Percentiles rank a stretch among this genome's conserved stretches.
Conservation (phyloP, 176 grass and related monocot species). For the Chrysopogon serrulatus region DNA sequence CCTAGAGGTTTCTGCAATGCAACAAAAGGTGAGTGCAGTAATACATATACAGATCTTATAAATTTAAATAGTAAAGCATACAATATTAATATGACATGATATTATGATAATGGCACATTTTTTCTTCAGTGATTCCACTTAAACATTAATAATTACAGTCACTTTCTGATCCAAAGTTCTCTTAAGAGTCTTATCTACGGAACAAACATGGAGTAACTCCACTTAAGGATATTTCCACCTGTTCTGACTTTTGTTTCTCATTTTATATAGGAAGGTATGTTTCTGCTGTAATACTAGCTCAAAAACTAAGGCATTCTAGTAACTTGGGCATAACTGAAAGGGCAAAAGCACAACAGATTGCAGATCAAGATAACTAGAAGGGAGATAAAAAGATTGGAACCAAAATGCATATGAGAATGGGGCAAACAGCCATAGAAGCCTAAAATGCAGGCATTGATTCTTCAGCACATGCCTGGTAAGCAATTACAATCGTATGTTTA, state of each 20-base stretch:
- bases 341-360: background rate
- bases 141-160: background rate
- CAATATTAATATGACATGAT: background rate
- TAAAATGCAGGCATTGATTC: background rate
- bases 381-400: background rate
- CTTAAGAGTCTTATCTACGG: background rate
- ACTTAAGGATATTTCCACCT: slow-evolving; percentile 8
- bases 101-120: background rate
- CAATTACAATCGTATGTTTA: slow-evolving; percentile 6
- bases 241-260: background rate
- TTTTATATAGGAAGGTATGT: background rate
- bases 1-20: slow-evolving; percentile 79
- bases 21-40: slow-evolving; percentile 20
- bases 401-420: background rate
- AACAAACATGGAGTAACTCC: background rate
- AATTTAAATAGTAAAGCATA: slow-evolving; percentile 23
- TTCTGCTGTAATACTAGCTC: slow-evolving; percentile 4
- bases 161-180: background rate
- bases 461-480: background rate
- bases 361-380: background rate
- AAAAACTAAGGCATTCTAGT: background rate
- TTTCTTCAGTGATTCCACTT: slow-evolving; percentile 2
- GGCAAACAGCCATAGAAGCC: background rate
- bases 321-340: background rate
- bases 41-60: slow-evolving; percentile 14